Base-by-base conservation (phyloP, 2,329 filamentous ascomycete species). In the Cordyceps javanica region DNA sequence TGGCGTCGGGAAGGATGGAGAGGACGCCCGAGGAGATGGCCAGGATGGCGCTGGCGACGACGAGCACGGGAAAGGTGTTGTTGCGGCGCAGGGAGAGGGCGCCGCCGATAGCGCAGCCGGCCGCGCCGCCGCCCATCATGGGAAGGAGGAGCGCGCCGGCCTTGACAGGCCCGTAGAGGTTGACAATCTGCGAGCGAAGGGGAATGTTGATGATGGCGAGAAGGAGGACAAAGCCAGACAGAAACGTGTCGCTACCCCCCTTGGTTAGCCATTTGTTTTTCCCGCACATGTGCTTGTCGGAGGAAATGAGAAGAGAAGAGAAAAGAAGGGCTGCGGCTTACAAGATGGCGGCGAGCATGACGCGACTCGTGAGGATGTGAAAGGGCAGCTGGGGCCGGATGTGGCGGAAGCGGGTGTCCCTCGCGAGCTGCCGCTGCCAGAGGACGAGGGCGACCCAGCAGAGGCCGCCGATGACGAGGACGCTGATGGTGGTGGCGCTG, bases 171-270 rank as follows among this genome's bases (percentile, higher is more conserved):
- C 59, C 59, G 54, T 64, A 62, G 8, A 62, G 34, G 42, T 66
- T 64, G 25, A 63, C 63, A 23, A 66, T 63, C 50, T 66, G 61
- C 11, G 63, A 58, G 16, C 64, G 61, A 16, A 66, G 58, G 13
- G 63, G 63, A n/a, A 66, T 58, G 38, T 64, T 63, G 56, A 66
- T 59, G 21, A 66, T 60, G 30, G 54, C 54, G 5, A 65, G 46
- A 5, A 63, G 54, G 34, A 66, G 57, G 32, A 63, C 60, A 36
- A 66, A 66, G 5, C 64, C 64, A 9, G 61, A 60, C 2, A 63
- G 46, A 16, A 64, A 55, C 2, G 61, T 64, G 39, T 60, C 60
- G n/a, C 61, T 62, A 25, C 13, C 23, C 14, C 48, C 53, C 6
- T 26, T 32, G 6, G 7, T 50, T 36, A 48, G 51, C 21, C 13